Evolutionary conservation across 495 filamentous ascomycete genomes (phyloP).

Genomic region (Hypoxylon perforatum): DNA sequence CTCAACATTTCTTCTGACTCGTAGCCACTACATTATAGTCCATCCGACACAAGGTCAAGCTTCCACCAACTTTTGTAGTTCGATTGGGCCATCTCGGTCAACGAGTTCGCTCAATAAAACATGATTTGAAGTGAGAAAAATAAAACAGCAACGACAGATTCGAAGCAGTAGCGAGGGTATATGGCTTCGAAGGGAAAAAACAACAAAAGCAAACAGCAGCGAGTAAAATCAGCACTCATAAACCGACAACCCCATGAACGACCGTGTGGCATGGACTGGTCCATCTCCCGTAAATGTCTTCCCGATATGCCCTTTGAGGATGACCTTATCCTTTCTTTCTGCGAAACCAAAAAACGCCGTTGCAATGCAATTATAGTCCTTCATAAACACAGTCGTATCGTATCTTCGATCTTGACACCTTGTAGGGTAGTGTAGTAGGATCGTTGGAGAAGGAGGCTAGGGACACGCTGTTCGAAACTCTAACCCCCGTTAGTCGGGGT

Average conservation of each 20-base stretch:
- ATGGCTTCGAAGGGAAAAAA: slow-evolving; percentile 40
- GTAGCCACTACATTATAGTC: slow-evolving; percentile 14
- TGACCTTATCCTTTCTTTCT: slow-evolving; percentile 27
- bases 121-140: neutral
- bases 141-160: slow-evolving; percentile 11
- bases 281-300: slow-evolving; percentile 34
- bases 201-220: slow-evolving; percentile 7
- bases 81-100: slow-evolving; percentile 28
- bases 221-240: slow-evolving; percentile 3
- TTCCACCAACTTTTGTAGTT: slow-evolving; percentile 25
- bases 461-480: neutral
- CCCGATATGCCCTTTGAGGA: slow-evolving; percentile 35
- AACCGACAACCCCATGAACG: slow-evolving; percentile 38
- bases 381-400: slow-evolving; percentile 11
- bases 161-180: slow-evolving; percentile 49
- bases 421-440: no score
- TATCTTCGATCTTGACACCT: slow-evolving; percentile 4
- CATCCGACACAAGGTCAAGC: slow-evolving; percentile 17
- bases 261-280: slow-evolving; percentile 43
- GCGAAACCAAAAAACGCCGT: slow-evolving; percentile 40
- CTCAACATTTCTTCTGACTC: neutral
- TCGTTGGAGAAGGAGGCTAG: neutral
- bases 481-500: slow-evolving; percentile 75
- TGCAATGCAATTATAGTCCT: slow-evolving; percentile 46
- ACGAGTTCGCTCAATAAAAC: slow-evolving; percentile 21